phyloP scores from a whole-genome alignment of 139 green algal species.

The Cymbomonas tetramitiformis region DNA sequence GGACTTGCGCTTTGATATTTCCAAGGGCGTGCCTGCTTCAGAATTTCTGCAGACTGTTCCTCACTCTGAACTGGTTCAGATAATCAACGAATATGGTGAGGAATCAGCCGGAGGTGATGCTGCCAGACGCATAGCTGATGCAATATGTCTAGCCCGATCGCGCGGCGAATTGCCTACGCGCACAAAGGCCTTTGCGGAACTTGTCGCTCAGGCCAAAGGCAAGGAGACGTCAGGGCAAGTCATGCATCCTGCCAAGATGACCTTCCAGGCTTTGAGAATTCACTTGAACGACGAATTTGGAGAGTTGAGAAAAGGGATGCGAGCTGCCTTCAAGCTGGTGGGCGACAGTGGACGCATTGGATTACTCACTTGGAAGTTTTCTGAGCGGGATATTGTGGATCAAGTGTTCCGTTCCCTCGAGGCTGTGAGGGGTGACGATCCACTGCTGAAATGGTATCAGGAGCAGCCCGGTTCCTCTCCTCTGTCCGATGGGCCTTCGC shows the following conservation, averaged over 20 bases:
- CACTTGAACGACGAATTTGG: slow-evolving; percentile 21
- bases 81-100: slow-evolving; percentile 12
- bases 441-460: not conserved
- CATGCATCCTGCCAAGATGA: slow-evolving; percentile 24
- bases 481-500: not conserved
- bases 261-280: slow-evolving; percentile 21
- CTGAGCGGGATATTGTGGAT: slow-evolving; percentile 10
- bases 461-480: not conserved
- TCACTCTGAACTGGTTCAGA: not conserved
- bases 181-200: slow-evolving; percentile 15
- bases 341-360: slow-evolving; percentile 4
- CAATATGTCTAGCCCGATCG: slow-evolving; percentile 7
- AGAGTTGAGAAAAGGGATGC: slow-evolving; percentile 17
- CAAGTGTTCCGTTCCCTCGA: slow-evolving; percentile 8
- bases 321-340: slow-evolving; percentile 10
- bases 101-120: not conserved
- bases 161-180: not conserved
- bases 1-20: slow-evolving; percentile 21
- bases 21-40: not conserved
- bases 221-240: slow-evolving; percentile 11
- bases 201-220: slow-evolving; percentile 15
- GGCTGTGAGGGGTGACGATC: not conserved
- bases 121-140: slow-evolving; percentile 6
- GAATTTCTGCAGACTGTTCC: slow-evolving; percentile 1
- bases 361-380: slow-evolving; percentile 18